Conservation (phyloP, 2,329 filamentous ascomycete genomes). For the Trichoderma oligosporum region DNA sequence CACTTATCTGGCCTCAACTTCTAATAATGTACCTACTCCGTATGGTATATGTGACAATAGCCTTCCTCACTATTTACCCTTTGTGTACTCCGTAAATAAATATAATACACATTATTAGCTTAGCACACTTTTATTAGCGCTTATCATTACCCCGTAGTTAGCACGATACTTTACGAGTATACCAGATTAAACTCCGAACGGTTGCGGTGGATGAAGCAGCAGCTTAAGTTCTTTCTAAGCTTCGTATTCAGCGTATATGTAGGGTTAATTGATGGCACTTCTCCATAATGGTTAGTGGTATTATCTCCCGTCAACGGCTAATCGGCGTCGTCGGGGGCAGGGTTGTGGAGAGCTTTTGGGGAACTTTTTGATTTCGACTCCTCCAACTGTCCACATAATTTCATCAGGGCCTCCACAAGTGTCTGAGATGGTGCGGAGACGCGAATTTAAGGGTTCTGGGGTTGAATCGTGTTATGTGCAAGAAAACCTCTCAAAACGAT, state of each 20-base stretch:
- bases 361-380: slow-evolving; percentile 12
- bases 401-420: slow-evolving; percentile 11
- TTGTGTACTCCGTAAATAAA: no score
- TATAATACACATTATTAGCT: no score
- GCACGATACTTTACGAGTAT: no score
- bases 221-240: no score
- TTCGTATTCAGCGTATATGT: slow-evolving; percentile 7
- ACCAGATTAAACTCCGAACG: no score
- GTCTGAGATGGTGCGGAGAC: slow-evolving; percentile 11
- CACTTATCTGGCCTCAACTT: no score
- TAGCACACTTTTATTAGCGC: no score
- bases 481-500: neutral
- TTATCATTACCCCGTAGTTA: no score
- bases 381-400: slow-evolving; percentile 9
- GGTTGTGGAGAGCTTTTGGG: slow-evolving; percentile 13
- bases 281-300: neutral
- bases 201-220: no score
- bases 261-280: neutral
- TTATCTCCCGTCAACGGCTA: neutral
- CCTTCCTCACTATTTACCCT: slow-evolving; percentile 9
- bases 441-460: slow-evolving; percentile 14
- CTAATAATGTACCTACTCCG: slow-evolving; percentile 1
- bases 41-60: neutral
- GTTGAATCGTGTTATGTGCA: slow-evolving; percentile 13
- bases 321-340: slow-evolving; percentile 2